A percentile compares a stretch with the other conserved stretches of the same genome.
Conservation (phyloP, 1,284 basidiomycete species). For the Rhodotorula sp. region DNA sequence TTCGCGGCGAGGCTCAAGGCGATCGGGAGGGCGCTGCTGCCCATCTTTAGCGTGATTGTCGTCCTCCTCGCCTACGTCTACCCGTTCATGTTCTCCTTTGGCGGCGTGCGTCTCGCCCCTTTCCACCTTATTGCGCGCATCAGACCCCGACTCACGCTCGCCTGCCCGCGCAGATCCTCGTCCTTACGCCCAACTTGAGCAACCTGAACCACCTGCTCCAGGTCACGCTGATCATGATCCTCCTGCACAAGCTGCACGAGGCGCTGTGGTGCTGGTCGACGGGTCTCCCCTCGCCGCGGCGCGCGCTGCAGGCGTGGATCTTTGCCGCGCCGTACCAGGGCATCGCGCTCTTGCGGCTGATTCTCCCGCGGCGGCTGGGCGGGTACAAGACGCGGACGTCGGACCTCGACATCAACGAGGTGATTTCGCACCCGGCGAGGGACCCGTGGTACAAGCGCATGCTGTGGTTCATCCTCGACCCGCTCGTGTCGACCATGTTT, state of each 20-base stretch:
- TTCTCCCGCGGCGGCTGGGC: constrained; percentile 40
- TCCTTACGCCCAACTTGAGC: constrained; percentile 32
- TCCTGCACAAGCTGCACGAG: constrained; percentile 43
- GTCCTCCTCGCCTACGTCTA: constrained; percentile 40
- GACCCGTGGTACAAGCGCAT: constrained; percentile 32
- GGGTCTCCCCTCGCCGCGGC: constrained; percentile 36
- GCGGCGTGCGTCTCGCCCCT: constrained; percentile 24
- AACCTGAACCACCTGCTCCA: constrained; percentile 43
- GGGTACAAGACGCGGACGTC: constrained; percentile 38
- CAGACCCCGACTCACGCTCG: background rate
- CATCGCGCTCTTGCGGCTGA: constrained; percentile 42
- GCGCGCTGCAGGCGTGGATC: constrained; percentile 42
- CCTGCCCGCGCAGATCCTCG: constrained; percentile 17
- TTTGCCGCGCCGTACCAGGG: constrained; percentile 45
- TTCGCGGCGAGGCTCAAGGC: constrained; percentile 33
- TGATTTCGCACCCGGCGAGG: constrained; percentile 25
- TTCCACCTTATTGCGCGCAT: background rate
- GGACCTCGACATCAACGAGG: constrained; percentile 40
- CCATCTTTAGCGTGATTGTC: constrained; percentile 42
- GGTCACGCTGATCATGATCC: constrained; percentile 38
- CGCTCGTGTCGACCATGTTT: constrained; percentile 36
- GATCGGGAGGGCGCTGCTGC: constrained; percentile 38
- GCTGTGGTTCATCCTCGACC: constrained; percentile 35
- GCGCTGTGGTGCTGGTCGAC: constrained; percentile 34
- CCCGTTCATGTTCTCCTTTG: constrained; percentile 44